These are phyloP conservation scores for Pascua guehoae DNA, from an alignment of 1,284 basidiomycete species.

Conservation along the genomic window DNA sequence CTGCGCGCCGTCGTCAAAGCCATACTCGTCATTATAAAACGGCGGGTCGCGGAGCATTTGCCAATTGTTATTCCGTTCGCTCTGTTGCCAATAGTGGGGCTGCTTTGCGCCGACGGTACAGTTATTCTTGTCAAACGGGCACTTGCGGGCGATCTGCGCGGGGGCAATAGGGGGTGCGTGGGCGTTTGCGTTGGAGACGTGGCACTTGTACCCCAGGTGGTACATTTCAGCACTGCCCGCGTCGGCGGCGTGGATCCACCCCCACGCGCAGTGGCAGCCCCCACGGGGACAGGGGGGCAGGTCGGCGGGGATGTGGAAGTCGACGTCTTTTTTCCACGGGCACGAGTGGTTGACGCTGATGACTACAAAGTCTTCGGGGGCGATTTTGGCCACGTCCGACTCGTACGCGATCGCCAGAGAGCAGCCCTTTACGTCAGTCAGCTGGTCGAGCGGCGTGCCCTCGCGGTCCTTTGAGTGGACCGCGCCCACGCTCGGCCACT, in stretches of 20 bases:
- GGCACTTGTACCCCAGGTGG: slow-evolving; percentile 1
- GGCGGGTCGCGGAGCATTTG: slow-evolving; percentile 3
- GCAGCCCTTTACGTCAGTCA: slow-evolving; percentile 7
- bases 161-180: slow-evolving; percentile 1
- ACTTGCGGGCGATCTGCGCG: slow-evolving; percentile 2
- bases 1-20: slow-evolving; percentile 15
- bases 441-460: too few species aligned
- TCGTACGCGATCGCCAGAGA: slow-evolving; percentile 67
- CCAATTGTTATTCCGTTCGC: slow-evolving; percentile 7
- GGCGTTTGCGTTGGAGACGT: background rate
- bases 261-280: slow-evolving; percentile 66
- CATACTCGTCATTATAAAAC: slow-evolving; percentile 11
- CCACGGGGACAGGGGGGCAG: slow-evolving; percentile 66
- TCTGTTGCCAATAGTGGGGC: slow-evolving; percentile 9
- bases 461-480: too few species aligned
- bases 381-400: slow-evolving; percentile 54
- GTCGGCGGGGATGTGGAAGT: slow-evolving; percentile 59
- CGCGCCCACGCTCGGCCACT: too few species aligned
- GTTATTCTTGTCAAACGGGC: slow-evolving; percentile 9
- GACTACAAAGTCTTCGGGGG: slow-evolving; percentile 65
- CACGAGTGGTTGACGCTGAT: slow-evolving; percentile 70
- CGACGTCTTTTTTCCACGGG: slow-evolving; percentile 61
- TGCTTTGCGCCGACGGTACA: slow-evolving; percentile 9
- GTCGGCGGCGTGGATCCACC: slow-evolving; percentile 57
- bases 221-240: slow-evolving; percentile 6